phyloP scores from a whole-genome alignment of 768 basidiomycete genomes.

The Xerocomellus amylosporus region DNA sequence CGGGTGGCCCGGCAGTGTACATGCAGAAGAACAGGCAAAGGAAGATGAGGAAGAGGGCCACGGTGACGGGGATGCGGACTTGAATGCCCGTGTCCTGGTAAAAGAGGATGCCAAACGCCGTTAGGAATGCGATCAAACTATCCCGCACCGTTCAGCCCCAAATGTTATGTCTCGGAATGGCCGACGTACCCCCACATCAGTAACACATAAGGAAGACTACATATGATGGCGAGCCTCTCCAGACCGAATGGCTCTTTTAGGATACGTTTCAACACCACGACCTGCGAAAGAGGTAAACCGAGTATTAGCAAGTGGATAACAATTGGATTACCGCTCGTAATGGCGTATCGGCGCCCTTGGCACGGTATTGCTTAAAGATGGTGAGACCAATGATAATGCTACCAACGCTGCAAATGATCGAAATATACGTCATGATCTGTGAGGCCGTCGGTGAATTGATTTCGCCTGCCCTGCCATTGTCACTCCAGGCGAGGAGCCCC shows the following conservation, averaged over 20 bases:
- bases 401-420: slow-evolving; percentile 28
- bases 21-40: slow-evolving; percentile 32
- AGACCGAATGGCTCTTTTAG: slow-evolving; percentile 27
- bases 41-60: slow-evolving; percentile 22
- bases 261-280: slow-evolving; percentile 27
- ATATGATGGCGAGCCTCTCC: slow-evolving; percentile 39
- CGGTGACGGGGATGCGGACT: slow-evolving; percentile 28
- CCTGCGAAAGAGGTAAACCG: slow-evolving; percentile 13
- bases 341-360: slow-evolving; percentile 32
- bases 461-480: neutral
- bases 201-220: slow-evolving; percentile 40
- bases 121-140: slow-evolving; percentile 37
- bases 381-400: slow-evolving; percentile 30
- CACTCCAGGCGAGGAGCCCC: slow-evolving; percentile 24
- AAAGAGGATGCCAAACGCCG: slow-evolving; percentile 30
- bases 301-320: neutral
- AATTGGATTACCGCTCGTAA: slow-evolving; percentile 23
- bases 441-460: slow-evolving; percentile 11
- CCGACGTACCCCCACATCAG: slow-evolving; percentile 39
- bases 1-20: slow-evolving; percentile 20
- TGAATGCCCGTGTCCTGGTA: slow-evolving; percentile 23
- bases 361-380: slow-evolving; percentile 34
- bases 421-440: slow-evolving; percentile 29
- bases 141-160: neutral
- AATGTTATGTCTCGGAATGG: neutral